Evolutionary conservation across 257 asterid species (phyloP).

Genomic region (Fraxinus americana): DNA sequence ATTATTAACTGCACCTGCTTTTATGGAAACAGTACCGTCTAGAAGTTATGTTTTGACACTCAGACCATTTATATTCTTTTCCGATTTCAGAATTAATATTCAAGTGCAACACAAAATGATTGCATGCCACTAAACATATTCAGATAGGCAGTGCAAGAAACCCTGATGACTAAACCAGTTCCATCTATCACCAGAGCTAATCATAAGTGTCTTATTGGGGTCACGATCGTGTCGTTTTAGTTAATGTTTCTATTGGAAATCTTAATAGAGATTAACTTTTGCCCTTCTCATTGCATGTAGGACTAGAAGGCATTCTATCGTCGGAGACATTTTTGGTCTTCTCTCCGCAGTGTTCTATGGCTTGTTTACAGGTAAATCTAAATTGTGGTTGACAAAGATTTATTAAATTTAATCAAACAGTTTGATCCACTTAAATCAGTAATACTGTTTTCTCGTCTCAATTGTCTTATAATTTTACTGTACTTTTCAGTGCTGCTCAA

Average conservation of each 20-base stretch:
- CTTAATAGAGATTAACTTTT: not conserved
- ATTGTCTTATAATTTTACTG: not conserved
- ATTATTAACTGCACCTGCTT: not conserved
- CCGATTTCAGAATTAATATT: not conserved
- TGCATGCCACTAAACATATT: not conserved
- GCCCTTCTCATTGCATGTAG: conserved; percentile 33
- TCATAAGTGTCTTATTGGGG: not conserved
- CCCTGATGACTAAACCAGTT: not conserved
- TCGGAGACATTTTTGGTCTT: conserved; percentile 70
- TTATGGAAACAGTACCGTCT: not conserved
- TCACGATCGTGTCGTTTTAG: not conserved
- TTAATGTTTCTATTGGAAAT: not conserved
- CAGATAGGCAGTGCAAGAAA: not conserved
- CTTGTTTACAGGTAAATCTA: conserved; percentile 62
- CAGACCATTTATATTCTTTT: not conserved
- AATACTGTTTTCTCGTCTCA: conserved; percentile 1
- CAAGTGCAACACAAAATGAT: not conserved
- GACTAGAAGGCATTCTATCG: conserved; percentile 47
- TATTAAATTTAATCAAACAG: not conserved
- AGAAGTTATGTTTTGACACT: not conserved
- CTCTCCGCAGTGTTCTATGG: conserved; percentile 76
- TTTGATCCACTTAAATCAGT: not conserved
- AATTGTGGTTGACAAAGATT: conserved; percentile 8
- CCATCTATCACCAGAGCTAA: conserved; percentile 5
- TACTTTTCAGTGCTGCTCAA: conserved; percentile 70